Base-by-base conservation (phyloP, 495 filamentous ascomycete species). In the Daldinia loculata region DNA sequence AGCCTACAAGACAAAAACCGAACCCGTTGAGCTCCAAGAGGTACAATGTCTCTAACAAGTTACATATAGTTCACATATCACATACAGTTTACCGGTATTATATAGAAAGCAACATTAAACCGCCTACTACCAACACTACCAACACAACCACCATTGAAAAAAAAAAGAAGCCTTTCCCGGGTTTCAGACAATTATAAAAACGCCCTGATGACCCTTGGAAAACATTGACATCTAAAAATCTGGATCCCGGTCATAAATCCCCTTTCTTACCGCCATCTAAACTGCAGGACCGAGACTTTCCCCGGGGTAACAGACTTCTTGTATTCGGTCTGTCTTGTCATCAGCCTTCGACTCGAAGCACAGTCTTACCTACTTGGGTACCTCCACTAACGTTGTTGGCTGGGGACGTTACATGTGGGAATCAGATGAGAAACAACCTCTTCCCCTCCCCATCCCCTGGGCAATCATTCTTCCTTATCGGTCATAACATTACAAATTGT, bases 331-430 rank as follows among this genome's bases (percentile, higher is more conserved):
- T 6, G 29, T 63, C 55, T 56, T 63, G 45, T 64, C 64, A 67
- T 56, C 69, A 72, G 69, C 69, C 63, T 72, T 72, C 60, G 69
- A 71, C 36, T 60, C 57, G 34, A 71, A 71, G 52, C 22, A 58
- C 55, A 56, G 45, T 59, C 63, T 63, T 71, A 63, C 51, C 63
- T 56, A 63, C 51, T 43, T 67, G 24, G 59, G 63, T 63, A 67
- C 48, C 15, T 63, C 43, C 14, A 48, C 53, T 67, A 55, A 56
- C 38, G 26, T 43, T 63, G 69, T 72, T 64, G 63, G 69, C 55
- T 51, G 27, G 64, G 29, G 69, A 64, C 69, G 64, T 72, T 72
- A 64, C 69, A 72, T 72, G 69, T 64, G 62, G 57, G 36, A 67
- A 67, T 72, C 69, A 32, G 64, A 72, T 60, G 60, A 72, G 58